Conservation (phyloP, 176 grass and related monocot genomes). For the Aegilops bicornis region DNA sequence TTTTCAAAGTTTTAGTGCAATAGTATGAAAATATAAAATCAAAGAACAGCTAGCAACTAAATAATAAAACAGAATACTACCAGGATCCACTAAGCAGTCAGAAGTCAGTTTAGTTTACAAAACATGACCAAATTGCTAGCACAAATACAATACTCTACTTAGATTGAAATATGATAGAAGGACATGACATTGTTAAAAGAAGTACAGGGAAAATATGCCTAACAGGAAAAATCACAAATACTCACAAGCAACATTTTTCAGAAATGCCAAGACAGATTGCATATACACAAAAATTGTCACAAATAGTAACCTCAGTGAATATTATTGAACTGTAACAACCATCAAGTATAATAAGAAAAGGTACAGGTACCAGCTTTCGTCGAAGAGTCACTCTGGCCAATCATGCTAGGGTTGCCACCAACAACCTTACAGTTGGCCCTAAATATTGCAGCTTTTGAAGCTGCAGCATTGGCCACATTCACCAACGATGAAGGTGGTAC, state of each 20-base stretch:
- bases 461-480: constrained; percentile 77
- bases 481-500: constrained; percentile 76
- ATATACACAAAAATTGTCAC: not conserved
- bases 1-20: not conserved
- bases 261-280: not conserved
- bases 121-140: not conserved
- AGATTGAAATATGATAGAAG: no score
- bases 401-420: constrained; percentile 43
- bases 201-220: no score
- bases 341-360: constrained; percentile 28
- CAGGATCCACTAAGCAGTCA: not conserved
- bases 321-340: not conserved
- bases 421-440: constrained; percentile 49
- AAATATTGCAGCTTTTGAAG: constrained; percentile 85
- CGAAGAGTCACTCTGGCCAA: constrained; percentile 49
- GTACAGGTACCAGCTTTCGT: constrained; percentile 48
- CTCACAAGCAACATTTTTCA: not conserved
- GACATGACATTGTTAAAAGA: no score
- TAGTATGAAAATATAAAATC: not conserved
- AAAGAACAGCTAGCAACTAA: constrained; percentile 8
- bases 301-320: not conserved
- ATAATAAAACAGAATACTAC: not conserved
- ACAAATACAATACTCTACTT: not conserved
- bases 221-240: not conserved
- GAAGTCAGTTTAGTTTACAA: not conserved